phyloP scores from a whole-genome alignment of 2,329 filamentous ascomycete species.

The Graphilbum fragrans region DNA sequence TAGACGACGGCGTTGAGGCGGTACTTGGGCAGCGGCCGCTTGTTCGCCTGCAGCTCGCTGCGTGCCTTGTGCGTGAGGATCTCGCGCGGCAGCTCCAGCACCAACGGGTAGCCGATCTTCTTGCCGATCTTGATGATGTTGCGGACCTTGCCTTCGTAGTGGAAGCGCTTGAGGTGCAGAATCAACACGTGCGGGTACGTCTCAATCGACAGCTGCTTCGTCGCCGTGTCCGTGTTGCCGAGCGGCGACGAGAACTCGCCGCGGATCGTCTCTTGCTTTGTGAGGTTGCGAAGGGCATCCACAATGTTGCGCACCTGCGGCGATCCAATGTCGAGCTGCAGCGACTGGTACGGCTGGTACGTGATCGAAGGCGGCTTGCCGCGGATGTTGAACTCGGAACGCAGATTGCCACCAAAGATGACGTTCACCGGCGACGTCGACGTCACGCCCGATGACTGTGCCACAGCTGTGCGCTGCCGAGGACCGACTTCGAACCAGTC shows the following conservation, averaged over 20 bases:
- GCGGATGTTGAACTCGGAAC: conserved; percentile 79
- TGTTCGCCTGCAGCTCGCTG: conserved; percentile 47
- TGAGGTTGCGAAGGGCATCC: conserved; percentile 78
- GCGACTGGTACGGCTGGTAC: conserved; percentile 81
- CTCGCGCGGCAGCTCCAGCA: conserved; percentile 86
- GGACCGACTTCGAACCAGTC: conserved; percentile 94
- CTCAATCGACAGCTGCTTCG: conserved; percentile 92
- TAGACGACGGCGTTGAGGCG: conserved; percentile 84
- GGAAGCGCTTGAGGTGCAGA: conserved; percentile 92
- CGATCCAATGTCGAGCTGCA: conserved; percentile 89
- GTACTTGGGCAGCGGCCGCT: conserved; percentile 60
- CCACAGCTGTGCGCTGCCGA: conserved; percentile 78
- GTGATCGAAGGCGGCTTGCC: conserved; percentile 86
- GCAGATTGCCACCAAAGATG: conserved; percentile 84
- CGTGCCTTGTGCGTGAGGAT: conserved; percentile 69
- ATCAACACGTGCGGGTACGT: conserved; percentile 84
- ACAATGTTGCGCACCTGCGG: conserved; percentile 80
- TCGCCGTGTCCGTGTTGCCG: conserved; percentile 64
- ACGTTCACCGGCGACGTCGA: conserved; percentile 74
- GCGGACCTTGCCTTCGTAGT: conserved; percentile 71
- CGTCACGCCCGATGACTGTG: conserved; percentile 69
- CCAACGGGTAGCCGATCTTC: conserved; percentile 87
- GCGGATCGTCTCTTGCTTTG: conserved; percentile 71
- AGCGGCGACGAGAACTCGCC: conserved; percentile 73
- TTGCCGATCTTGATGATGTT: conserved; percentile 98